A percentile compares a stretch with the other conserved stretches of the same genome.
These are phyloP conservation scores for Microbotryum silenes-acaulis DNA, from an alignment of 1,284 basidiomycete species.

Conservation along the genomic window DNA sequence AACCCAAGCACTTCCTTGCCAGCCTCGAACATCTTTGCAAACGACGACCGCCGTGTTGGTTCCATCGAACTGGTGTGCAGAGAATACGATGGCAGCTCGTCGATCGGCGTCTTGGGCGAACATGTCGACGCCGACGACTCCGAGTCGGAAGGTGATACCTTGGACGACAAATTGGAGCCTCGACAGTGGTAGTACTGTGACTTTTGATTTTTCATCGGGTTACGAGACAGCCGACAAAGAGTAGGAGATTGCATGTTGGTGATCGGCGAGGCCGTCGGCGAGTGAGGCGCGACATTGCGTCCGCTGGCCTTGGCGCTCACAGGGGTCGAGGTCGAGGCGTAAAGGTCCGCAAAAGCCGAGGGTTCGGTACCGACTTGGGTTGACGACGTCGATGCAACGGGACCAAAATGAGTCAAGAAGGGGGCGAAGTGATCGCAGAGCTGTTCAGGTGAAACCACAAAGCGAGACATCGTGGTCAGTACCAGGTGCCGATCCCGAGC, in stretches of 20 bases:
- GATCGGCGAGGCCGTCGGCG: constrained; percentile 3
- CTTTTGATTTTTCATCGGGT: not conserved
- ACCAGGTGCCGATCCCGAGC: no score
- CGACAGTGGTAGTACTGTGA: not conserved
- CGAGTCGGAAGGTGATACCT: constrained; percentile 45
- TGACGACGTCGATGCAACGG: constrained; percentile 8
- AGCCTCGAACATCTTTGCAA: not conserved
- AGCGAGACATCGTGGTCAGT: no score
- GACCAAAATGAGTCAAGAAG: constrained; percentile 21
- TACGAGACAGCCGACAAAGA: not conserved
- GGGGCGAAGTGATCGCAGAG: constrained; percentile 25
- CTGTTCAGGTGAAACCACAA: not conserved
- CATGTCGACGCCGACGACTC: constrained; percentile 17
- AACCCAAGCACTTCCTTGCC: no score
- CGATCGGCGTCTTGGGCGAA: constrained; percentile 22
- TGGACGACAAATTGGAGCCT: constrained; percentile 36
- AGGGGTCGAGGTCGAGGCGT: no score
- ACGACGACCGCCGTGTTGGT: not conserved
- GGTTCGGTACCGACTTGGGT: constrained; percentile 2
- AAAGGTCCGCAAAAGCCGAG: no score
- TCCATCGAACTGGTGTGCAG: constrained; percentile 2
- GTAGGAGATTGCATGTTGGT: not conserved
- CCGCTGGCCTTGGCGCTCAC: no score
- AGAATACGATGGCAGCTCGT: constrained; percentile 18
- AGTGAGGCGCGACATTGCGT: not conserved